Conservation (phyloP, 2,329 filamentous ascomycete species). For the Beauveria caledonica region DNA sequence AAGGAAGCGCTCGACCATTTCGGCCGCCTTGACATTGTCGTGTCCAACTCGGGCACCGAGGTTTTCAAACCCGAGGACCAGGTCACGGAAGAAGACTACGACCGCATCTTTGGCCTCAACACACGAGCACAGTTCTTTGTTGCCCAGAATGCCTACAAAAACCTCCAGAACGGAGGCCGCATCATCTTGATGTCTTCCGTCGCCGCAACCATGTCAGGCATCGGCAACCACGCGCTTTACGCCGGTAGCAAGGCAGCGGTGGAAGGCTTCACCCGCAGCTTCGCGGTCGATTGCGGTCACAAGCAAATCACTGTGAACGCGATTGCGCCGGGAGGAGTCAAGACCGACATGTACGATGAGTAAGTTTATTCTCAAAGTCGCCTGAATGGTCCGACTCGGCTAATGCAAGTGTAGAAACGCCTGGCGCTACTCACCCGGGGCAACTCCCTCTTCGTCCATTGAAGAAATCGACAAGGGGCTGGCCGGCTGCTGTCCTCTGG, state of each 20-base stretch:
- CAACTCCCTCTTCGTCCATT: background rate
- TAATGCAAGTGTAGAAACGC: background rate
- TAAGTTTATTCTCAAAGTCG: background rate
- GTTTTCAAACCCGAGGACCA: constrained; percentile 58
- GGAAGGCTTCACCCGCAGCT: constrained; percentile 63
- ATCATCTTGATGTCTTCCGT: constrained; percentile 68
- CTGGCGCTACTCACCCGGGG: background rate
- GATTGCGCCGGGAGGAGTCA: constrained; percentile 64
- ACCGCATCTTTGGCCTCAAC: constrained; percentile 65
- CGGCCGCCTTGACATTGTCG: constrained; percentile 62
- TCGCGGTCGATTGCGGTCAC: constrained; percentile 62
- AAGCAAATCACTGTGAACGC: constrained; percentile 64
- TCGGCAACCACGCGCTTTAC: constrained; percentile 52
- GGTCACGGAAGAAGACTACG: constrained; percentile 61
- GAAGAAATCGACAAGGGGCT: background rate
- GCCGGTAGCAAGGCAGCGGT: constrained; percentile 65
- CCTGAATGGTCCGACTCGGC: background rate
- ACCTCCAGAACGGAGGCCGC: constrained; percentile 60
- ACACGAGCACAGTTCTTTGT: constrained; percentile 69
- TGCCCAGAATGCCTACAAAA: constrained; percentile 64
- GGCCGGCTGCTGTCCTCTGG: background rate
- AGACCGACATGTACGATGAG: constrained; percentile 58
- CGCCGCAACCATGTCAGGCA: constrained; percentile 44
- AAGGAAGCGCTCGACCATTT: constrained; percentile 56
- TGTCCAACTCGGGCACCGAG: constrained; percentile 61